Evolutionary conservation across 129 eudicot genomes (phyloP).

Genomic region (Arctium minus): DNA sequence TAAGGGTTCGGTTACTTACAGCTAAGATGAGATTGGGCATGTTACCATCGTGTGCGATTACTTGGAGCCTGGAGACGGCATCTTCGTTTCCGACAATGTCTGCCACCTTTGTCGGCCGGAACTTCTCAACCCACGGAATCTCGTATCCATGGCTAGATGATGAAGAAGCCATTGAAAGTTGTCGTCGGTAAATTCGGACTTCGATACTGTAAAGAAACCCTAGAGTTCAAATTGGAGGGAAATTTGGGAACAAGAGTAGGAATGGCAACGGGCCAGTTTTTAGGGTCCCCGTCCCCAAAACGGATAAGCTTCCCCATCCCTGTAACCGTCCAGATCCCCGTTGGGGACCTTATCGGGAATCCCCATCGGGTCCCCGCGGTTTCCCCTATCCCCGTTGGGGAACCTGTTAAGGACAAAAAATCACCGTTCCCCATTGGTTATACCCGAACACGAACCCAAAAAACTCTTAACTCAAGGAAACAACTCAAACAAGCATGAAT

Average conservation of each 20-base stretch:
- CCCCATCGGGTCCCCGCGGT: too few relatives aligned
- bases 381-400: too few relatives aligned
- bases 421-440: too few relatives aligned
- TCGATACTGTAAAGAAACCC: slow-evolving; percentile 15
- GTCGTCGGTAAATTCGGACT: not conserved
- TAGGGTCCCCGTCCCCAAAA: too few relatives aligned
- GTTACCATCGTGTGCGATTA: slow-evolving; percentile 92
- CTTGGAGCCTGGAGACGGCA: slow-evolving; percentile 91
- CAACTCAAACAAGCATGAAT: too few relatives aligned
- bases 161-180: slow-evolving; percentile 46
- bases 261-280: too few relatives aligned
- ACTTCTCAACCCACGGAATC: slow-evolving; percentile 99
- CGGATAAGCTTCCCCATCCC: too few relatives aligned
- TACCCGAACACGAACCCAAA: too few relatives aligned
- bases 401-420: too few relatives aligned
- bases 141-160: slow-evolving; percentile 55
- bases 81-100: slow-evolving; percentile 96
- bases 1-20: slow-evolving; percentile 30
- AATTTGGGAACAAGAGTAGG: not conserved
- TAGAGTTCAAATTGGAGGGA: slow-evolving; percentile 45
- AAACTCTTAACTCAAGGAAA: too few relatives aligned
- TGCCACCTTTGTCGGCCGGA: slow-evolving; percentile 71
- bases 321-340: too few relatives aligned
- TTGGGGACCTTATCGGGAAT: too few relatives aligned
- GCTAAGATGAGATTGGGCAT: slow-evolving; percentile 93